phyloP scores from a whole-genome alignment of 75 land plant genomes.

The Chamaecyparis obtusa region DNA sequence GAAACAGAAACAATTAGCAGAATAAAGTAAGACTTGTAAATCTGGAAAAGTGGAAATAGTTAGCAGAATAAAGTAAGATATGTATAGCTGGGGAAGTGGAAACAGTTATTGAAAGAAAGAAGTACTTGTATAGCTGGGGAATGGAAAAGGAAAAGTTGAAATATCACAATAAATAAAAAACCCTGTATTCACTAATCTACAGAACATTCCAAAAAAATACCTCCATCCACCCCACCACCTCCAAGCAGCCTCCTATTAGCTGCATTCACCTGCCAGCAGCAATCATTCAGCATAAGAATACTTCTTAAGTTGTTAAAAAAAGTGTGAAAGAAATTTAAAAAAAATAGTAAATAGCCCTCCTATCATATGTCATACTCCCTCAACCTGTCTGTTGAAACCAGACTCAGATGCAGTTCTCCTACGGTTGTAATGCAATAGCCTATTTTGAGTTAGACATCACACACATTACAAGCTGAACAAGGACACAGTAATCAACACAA shows the following conservation, averaged over 20 bases:
- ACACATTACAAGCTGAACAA: too few species aligned
- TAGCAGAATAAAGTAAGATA: slow-evolving; percentile 2
- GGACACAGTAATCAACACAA: too few species aligned
- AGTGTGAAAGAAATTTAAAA: background rate
- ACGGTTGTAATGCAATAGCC: too few species aligned
- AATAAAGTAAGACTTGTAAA: background rate
- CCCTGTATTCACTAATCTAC: background rate
- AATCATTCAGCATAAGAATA: background rate
- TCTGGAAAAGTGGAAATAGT: background rate
- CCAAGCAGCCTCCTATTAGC: slow-evolving; percentile 89
- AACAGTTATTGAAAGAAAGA: background rate
- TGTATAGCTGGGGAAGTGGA: background rate
- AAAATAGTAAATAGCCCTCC: too few species aligned
- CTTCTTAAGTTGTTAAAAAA: background rate
- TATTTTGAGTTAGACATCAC: too few species aligned
- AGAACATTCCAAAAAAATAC: slow-evolving; percentile 23
- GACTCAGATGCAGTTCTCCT: too few species aligned
- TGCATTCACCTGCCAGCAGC: slow-evolving; percentile 70
- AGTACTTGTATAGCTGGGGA: background rate
- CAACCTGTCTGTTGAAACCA: too few species aligned
- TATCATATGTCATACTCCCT: too few species aligned
- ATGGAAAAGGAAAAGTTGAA: background rate
- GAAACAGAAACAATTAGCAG: background rate
- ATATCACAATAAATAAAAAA: background rate
- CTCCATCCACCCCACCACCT: slow-evolving; percentile 98